Conservation (phyloP, 1,284 basidiomycete species). For the Rhodotorula sp. region DNA sequence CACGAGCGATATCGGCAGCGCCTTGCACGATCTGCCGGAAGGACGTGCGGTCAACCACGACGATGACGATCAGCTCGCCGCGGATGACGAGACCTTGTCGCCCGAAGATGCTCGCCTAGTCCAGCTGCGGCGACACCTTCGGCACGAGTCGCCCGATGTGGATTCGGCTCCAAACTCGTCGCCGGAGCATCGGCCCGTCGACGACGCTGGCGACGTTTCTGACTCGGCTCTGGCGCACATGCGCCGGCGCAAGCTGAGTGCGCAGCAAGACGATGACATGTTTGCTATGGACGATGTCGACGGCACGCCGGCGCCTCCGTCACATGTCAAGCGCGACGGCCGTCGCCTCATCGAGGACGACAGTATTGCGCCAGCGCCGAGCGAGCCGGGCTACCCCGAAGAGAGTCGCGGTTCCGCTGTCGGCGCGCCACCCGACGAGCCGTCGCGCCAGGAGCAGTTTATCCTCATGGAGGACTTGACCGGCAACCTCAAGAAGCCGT, state of each 20-base stretch:
- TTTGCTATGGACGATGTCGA: slow-evolving; percentile 54
- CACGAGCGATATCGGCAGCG: slow-evolving; percentile 1
- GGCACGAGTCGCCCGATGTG: background rate
- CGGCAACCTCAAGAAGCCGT: slow-evolving; percentile 86
- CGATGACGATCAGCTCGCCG: background rate
- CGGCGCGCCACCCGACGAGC: slow-evolving; percentile 27
- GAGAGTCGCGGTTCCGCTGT: background rate
- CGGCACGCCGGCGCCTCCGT: slow-evolving; percentile 10
- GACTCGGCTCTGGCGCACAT: background rate
- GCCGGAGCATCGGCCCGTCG: background rate
- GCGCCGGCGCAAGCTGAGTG: slow-evolving; percentile 22
- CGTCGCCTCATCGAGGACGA: background rate
- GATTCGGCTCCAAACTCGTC: background rate
- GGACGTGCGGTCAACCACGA: background rate
- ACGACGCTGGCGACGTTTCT: background rate
- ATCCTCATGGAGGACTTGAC: slow-evolving; percentile 99
- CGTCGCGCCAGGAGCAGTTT: slow-evolving; percentile 87
- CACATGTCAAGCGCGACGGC: background rate
- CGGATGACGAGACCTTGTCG: background rate
- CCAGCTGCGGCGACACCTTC: background rate
- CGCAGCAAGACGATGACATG: slow-evolving; percentile 46
- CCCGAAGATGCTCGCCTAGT: background rate
- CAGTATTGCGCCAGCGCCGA: background rate
- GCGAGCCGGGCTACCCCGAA: background rate
- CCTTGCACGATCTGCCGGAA: slow-evolving; percentile 5